These are phyloP conservation scores for Sporothrix inflata DNA, from an alignment of 2,329 filamentous ascomycete species.

Conservation along the genomic window DNA sequence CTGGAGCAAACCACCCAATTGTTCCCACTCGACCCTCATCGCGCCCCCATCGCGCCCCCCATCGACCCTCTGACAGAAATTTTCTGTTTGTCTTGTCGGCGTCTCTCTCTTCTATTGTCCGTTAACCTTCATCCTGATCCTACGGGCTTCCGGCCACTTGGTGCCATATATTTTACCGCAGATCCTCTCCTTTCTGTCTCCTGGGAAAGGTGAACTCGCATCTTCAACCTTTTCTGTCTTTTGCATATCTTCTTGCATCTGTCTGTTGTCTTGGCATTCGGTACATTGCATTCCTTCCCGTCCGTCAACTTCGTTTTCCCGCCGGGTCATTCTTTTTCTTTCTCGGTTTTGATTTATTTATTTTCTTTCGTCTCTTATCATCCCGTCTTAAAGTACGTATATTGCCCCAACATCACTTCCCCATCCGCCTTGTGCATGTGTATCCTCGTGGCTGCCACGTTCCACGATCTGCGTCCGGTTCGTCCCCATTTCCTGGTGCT, in stretches of 20 bases:
- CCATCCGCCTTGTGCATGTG: neutral
- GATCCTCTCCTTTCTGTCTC: conserved; percentile 12
- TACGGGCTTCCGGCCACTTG: neutral
- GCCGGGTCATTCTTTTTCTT: neutral
- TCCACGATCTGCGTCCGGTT: neutral
- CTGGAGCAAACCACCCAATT: neutral
- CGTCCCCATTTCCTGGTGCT: conserved; percentile 5
- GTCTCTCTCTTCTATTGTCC: neutral
- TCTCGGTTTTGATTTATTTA: neutral
- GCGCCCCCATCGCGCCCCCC: conserved; percentile 13
- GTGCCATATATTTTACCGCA: conserved; percentile 26
- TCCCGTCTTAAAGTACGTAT: conserved; percentile 2
- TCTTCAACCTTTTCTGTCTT: neutral
- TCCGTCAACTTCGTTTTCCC: neutral
- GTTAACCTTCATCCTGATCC: neutral
- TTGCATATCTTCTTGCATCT: neutral
- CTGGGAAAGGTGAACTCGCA: conserved; percentile 18
- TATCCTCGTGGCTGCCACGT: neutral
- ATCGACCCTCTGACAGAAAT: neutral
- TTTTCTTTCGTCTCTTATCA: neutral
- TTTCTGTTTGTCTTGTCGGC: neutral
- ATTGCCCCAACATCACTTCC: neutral
- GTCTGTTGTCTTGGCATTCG: conserved; percentile 7
- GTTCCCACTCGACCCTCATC: conserved; percentile 8
- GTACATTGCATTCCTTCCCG: neutral